phyloP scores from a whole-genome alignment of 257 asterid species.

The Paulownia fortunei region DNA sequence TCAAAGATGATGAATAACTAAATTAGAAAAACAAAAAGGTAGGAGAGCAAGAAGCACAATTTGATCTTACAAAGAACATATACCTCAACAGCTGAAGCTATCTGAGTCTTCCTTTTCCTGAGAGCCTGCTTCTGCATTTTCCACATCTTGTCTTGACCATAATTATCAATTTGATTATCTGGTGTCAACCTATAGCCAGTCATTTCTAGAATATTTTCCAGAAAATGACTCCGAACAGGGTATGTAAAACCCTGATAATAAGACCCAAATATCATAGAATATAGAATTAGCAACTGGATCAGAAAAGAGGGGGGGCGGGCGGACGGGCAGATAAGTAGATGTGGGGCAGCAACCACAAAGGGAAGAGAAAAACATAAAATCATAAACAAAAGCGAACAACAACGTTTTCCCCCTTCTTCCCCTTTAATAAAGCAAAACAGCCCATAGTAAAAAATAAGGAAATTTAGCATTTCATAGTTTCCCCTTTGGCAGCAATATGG shows the following conservation, averaged over 20 bases:
- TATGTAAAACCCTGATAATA: slow-evolving; percentile 81
- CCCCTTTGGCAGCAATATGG: slow-evolving; percentile 7
- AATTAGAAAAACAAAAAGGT: not conserved
- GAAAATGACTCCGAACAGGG: slow-evolving; percentile 79
- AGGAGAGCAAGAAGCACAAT: slow-evolving; percentile 10
- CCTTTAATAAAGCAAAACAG: not conserved
- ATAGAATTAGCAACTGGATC: slow-evolving; percentile 18
- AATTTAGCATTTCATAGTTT: slow-evolving; percentile 7
- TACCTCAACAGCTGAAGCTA: slow-evolving; percentile 95
- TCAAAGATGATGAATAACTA: slow-evolving; percentile 18
- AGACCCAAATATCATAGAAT: slow-evolving; percentile 14
- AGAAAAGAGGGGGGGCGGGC: not conserved
- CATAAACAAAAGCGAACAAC: slow-evolving; percentile 9
- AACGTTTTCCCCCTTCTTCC: too few species aligned
- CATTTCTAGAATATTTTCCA: slow-evolving; percentile 80
- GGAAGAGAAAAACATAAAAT: not conserved
- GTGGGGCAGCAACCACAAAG: slow-evolving; percentile 8
- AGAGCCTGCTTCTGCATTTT: slow-evolving; percentile 89
- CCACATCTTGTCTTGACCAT: slow-evolving; percentile 95
- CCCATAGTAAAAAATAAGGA: not conserved
- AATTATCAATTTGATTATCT: slow-evolving; percentile 88
- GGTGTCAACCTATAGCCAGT: slow-evolving; percentile 79
- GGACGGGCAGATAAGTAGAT: not conserved
- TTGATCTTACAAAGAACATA: slow-evolving; percentile 20
- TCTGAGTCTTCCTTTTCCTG: slow-evolving; percentile 83